Evolutionary conservation across 1,284 basidiomycete genomes (phyloP).

Genomic region (Inonotus hispidus): DNA sequence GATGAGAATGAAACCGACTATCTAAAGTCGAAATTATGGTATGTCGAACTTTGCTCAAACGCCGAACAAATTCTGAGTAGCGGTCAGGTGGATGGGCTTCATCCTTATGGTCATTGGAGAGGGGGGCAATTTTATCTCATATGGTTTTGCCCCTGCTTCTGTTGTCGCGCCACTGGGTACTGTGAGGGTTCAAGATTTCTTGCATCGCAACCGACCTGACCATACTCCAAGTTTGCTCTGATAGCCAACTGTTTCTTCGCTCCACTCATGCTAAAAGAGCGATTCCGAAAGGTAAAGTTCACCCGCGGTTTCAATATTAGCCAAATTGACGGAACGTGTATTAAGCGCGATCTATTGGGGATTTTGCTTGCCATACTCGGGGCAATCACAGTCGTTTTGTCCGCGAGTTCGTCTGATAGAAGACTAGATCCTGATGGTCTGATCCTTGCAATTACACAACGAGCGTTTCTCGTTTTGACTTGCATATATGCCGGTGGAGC

Average conservation of each 20-base stretch:
- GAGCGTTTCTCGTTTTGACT: constrained; percentile 73
- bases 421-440: constrained; percentile 69
- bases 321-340: not conserved
- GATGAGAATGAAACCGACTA: constrained; percentile 53
- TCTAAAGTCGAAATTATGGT: constrained; percentile 81
- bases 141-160: constrained; percentile 85
- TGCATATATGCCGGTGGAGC: constrained; percentile 53
- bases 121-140: constrained; percentile 87
- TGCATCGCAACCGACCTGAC: constrained; percentile 9
- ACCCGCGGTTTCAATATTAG: constrained; percentile 7
- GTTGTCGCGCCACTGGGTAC: constrained; percentile 95
- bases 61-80: constrained; percentile 8
- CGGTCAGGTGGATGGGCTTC: constrained; percentile 85
- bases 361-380: constrained; percentile 78
- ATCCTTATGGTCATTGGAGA: constrained; percentile 90
- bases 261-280: constrained; percentile 79
- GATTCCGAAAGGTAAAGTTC: constrained; percentile 57
- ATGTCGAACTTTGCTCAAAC: constrained; percentile 21
- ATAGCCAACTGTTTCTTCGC: constrained; percentile 95
- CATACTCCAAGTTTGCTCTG: constrained; percentile 62
- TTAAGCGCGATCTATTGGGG: constrained; percentile 83
- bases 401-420: constrained; percentile 65
- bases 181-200: constrained; percentile 41
- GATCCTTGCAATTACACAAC: constrained; percentile 62
- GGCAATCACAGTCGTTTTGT: constrained; percentile 87